Evolutionary conservation across 2,329 filamentous ascomycete genomes (phyloP).

Genomic region (Sporothrix variecibatus): DNA sequence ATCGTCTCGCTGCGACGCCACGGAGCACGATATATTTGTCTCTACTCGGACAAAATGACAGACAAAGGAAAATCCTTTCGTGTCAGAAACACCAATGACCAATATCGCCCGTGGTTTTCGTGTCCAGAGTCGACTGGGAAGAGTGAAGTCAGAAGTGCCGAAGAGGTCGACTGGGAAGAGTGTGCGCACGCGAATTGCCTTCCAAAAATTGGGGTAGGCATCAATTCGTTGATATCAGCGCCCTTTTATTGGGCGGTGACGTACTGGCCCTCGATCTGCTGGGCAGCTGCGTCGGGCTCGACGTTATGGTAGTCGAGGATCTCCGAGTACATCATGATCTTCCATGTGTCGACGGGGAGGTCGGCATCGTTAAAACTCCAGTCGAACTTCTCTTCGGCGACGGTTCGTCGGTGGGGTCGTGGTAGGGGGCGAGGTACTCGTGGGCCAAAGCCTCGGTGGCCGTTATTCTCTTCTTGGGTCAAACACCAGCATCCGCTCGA

Average conservation of each 20-base stretch:
- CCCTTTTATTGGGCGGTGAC: constrained; percentile 15
- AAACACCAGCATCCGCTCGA: constrained; percentile 97
- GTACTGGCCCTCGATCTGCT: not conserved
- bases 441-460: constrained; percentile 84
- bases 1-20: not conserved
- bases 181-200: not conserved
- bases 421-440: constrained; percentile 93
- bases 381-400: constrained; percentile 96
- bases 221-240: not conserved
- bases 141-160: not conserved
- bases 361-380: constrained; percentile 99
- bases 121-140: not conserved
- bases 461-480: constrained; percentile 92
- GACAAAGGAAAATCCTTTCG: not conserved
- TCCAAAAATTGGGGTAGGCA: not conserved
- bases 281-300: constrained; percentile 53
- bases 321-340: constrained; percentile 99
- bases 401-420: constrained; percentile 94
- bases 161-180: not conserved
- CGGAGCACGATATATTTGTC: not conserved
- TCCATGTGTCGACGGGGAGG: constrained; percentile 98
- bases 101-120: not conserved
- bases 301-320: constrained; percentile 99
- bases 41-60: not conserved
- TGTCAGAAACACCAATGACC: not conserved